Evolutionary conservation across 1,139 yeast species (phyloP).

Genomic region (Candida sanyaensis): DNA sequence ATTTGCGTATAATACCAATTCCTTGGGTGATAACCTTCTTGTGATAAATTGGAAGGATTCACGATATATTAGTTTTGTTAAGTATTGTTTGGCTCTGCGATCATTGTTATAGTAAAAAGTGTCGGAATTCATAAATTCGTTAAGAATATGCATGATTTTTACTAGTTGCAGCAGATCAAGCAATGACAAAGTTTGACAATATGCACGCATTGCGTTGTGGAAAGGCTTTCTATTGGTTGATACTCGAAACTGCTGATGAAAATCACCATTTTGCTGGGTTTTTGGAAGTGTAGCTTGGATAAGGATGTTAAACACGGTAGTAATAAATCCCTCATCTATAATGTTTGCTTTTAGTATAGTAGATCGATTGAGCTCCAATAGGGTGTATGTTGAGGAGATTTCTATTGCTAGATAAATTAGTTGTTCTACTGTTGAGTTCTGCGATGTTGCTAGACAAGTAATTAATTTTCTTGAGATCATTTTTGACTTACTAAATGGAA

Average conservation of each 20-base stretch:
- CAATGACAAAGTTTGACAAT: conserved; percentile 34
- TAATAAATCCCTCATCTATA: conserved; percentile 8
- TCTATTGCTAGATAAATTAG: background rate
- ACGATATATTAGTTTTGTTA: conserved; percentile 12
- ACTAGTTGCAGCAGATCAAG: conserved; percentile 19
- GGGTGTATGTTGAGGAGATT: conserved; percentile 7
- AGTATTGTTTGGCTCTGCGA: conserved; percentile 6
- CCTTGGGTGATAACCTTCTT: conserved; percentile 11
- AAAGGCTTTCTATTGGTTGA: conserved; percentile 19
- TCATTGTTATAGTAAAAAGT: conserved; percentile 14
- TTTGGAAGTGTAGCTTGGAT: conserved; percentile 5
- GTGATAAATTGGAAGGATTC: conserved; percentile 24
- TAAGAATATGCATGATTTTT: conserved; percentile 17
- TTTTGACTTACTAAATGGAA: background rate
- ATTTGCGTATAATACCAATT: conserved; percentile 16
- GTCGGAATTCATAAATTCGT: conserved; percentile 13
- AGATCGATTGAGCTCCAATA: conserved; percentile 14
- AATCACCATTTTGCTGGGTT: conserved; percentile 15
- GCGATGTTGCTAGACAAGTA: background rate
- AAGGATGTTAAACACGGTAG: conserved; percentile 6
- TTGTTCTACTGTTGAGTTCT: background rate
- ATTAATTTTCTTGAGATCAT: conserved; percentile 4
- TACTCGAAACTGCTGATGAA: conserved; percentile 15
- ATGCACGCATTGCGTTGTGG: conserved; percentile 28
- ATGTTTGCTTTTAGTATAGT: conserved; percentile 8